Evolutionary conservation across 163 green algal species (phyloP), one percentile per base, ranked within the genome.

Genomic region (Scenedesmus sp.): DNA sequence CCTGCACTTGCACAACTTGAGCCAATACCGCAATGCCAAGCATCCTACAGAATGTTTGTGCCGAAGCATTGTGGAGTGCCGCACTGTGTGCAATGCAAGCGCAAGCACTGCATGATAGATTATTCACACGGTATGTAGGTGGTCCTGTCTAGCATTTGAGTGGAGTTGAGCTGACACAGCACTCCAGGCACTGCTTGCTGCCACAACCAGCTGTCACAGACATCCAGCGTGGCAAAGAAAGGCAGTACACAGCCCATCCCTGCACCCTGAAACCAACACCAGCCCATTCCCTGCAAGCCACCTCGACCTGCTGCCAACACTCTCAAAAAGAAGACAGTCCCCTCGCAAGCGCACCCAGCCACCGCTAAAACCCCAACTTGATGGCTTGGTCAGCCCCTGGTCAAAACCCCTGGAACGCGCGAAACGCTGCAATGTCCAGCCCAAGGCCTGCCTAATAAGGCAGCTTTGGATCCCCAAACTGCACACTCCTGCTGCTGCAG

Each of bases 401-500:
- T n/a, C 65, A 76, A 76, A n/a, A n/a, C 65, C 65, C 49, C 65
- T 76, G 30, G 40, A 76, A 40, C 65, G 30, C 40, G 65, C 65
- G 30, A 26, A 40, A 76, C 65, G 65, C 65, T 76, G 65, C 65
- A 40, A 76, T 76, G 65, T 3, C 37, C 65, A 76, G 65, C 65
- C 56, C 6, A 40, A 76, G 30, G 16, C 30, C 59, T 76, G 65
- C 65, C 30, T 40, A 40, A 76, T 76, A 30, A 76, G 65, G 65
- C 65, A 40, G 65, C 30, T 40, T 76, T 5, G 30, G 6, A 76
- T 40, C 30, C 65, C 18, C 65, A 76, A 15, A 10, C 65, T 76
- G 65, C 65, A 76, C 65, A 40, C 65, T 76, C 65, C 65, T 76
- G 65, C 65, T 76, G 65, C 65, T 76, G 65, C 65, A 40, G 65